phyloP scores from a whole-genome alignment of 1,139 yeast species.

The Geotrichum restrictum region DNA sequence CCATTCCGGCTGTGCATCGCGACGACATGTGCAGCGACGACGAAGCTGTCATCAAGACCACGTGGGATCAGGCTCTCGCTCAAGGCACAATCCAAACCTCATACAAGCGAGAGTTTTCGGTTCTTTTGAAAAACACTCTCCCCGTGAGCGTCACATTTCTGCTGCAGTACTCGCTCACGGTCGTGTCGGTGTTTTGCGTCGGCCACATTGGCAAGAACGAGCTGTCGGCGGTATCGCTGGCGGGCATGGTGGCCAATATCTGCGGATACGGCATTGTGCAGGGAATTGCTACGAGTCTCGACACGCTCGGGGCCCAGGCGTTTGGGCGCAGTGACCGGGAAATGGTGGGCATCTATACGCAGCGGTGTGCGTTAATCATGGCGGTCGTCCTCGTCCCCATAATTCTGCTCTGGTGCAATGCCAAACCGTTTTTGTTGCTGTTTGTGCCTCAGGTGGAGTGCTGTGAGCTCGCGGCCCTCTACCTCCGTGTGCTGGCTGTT shows the following conservation, averaged over 20 bases:
- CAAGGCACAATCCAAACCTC: conserved; percentile 17
- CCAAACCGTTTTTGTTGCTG: conserved; percentile 50
- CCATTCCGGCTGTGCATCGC: neutral
- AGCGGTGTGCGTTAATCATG: conserved; percentile 54
- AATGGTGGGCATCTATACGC: conserved; percentile 55
- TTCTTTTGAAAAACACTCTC: conserved; percentile 38
- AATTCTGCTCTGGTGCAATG: conserved; percentile 54
- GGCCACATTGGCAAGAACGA: conserved; percentile 80
- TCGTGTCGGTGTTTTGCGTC: conserved; percentile 78
- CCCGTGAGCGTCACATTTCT: conserved; percentile 56
- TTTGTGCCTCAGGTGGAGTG: conserved; percentile 60
- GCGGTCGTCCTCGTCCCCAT: conserved; percentile 45
- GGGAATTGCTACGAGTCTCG: conserved; percentile 83
- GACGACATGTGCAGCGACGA: conserved; percentile 7
- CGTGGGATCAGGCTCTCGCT: conserved; percentile 18
- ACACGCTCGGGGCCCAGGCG: conserved; percentile 71
- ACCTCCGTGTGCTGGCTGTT: conserved; percentile 58
- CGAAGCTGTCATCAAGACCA: conserved; percentile 8
- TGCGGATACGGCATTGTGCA: conserved; percentile 74
- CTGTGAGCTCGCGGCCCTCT: conserved; percentile 58
- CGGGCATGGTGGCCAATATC: conserved; percentile 83
- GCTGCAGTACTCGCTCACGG: conserved; percentile 76
- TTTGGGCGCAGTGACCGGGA: conserved; percentile 52
- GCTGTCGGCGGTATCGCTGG: conserved; percentile 75
- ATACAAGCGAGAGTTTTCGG: conserved; percentile 30